Base-by-base conservation (phyloP, 192 early-diverging fungal genomes). In the Coemansia sp. region DNA sequence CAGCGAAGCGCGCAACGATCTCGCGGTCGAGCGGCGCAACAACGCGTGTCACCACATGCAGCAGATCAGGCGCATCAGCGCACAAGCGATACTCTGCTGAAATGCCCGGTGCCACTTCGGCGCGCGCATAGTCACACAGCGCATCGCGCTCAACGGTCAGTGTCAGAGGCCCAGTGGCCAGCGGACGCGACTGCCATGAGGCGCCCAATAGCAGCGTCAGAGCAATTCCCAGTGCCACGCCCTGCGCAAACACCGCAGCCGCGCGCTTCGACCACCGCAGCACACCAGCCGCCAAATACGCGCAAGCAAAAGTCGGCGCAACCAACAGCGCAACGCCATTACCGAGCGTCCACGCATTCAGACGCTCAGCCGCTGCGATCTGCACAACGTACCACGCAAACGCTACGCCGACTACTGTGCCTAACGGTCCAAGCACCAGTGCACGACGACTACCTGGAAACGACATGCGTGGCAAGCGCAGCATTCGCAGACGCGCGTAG, bases 161-260 rank as follows among this genome's bases (percentile, higher is more conserved):
- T 2, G 1, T 14, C 49, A 70, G 31, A 23, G 21, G 38, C 10
- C 12, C 25, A 25, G 27, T 18, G 4, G 27, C 27, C 19, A 69
- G 54, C 10, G 67, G 49, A n/a, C 76, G 70, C 28, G 71, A 70
- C 60, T 73, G 76, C 71, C 69, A 73, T 18, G 41, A n/a, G 22
- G 60, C 71, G 4, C 19, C 49, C 34, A 49, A 51, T 3, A 71
- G 54, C 44, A 77, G 60, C 26, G 65, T 49, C 18, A 55, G 19
- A 1, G 52, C 66, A 1, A 62, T 19, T 23, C 62, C 66, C 24
- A 51, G 41, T 18, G 67, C 47, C 21, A 64, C 52, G 28, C 67
- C 63, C 18, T 54, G 52, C 7, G 50, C 49, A 26, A 49, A 62
- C 21, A 30, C 18, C 14, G 44, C 14, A 12, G 41, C 61, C 28